These are phyloP conservation scores for Chenopodium suecicum DNA, from an alignment of 148 eudicot genomes.

Conservation along the genomic window DNA sequence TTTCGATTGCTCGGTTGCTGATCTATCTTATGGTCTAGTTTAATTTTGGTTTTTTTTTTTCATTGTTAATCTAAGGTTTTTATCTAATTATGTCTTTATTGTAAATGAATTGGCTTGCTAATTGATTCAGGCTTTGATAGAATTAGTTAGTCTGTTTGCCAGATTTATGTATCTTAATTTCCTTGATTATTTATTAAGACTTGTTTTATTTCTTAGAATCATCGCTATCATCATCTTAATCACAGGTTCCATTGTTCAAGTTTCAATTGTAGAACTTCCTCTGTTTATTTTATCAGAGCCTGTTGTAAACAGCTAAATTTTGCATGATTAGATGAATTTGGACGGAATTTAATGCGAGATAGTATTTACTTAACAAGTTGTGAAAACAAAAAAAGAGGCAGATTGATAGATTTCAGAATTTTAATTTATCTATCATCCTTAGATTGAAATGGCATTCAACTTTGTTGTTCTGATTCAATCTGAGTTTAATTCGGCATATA, in stretches of 20 bases:
- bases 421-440: too few species aligned
- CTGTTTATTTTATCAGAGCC: background rate
- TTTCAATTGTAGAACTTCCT: background rate
- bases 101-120: slow-evolving; percentile 4
- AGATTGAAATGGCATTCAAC: too few species aligned
- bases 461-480: too few species aligned
- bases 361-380: background rate
- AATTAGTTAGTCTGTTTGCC: background rate
- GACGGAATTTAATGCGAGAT: background rate
- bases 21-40: background rate
- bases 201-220: background rate
- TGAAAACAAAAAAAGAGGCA: background rate
- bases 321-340: background rate
- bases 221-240: background rate
- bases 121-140: slow-evolving; percentile 1
- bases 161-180: background rate
- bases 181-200: background rate
- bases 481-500: too few species aligned
- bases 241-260: background rate
- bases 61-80: background rate
- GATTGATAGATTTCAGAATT: background rate
- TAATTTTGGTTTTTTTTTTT: background rate
- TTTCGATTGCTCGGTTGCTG: background rate
- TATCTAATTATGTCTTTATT: background rate
- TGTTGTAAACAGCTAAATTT: background rate